These are phyloP conservation scores for Arthrobotrys conoides DNA, from an alignment of 2,329 filamentous ascomycete species.

Conservation along the genomic window DNA sequence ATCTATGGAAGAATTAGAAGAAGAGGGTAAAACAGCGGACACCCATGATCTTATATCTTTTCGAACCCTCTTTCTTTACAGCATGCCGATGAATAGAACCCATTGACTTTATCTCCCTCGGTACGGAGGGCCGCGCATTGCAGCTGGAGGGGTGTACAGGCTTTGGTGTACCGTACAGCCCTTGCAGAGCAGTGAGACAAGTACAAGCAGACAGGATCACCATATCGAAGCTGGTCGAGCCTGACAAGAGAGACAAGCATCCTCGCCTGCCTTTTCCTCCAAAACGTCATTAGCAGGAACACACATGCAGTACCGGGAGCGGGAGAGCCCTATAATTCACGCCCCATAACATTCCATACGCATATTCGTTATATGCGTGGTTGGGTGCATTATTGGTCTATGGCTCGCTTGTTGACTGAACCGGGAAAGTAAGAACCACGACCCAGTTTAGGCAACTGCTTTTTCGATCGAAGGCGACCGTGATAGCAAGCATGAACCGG, in stretches of 20 bases:
- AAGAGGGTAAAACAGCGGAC: conserved; percentile 27
- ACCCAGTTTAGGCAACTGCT: conserved; percentile 57
- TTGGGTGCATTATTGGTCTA: conserved; percentile 36
- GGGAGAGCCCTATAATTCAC: conserved; percentile 30
- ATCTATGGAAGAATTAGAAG: conserved; percentile 32
- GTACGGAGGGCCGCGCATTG: conserved; percentile 6
- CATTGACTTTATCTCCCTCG: conserved; percentile 6
- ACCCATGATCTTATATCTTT: conserved; percentile 51
- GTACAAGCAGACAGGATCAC: conserved; percentile 34
- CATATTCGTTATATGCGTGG: conserved; percentile 13
- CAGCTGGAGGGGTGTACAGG: conserved; percentile 7
- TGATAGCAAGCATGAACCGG: conserved; percentile 41
- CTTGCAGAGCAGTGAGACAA: conserved; percentile 30
- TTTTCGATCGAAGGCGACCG: conserved; percentile 23
- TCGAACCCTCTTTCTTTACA: conserved; percentile 8
- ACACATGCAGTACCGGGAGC: conserved; percentile 41
- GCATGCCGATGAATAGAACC: background rate
- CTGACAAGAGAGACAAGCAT: conserved; percentile 35
- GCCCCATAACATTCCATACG: conserved; percentile 6
- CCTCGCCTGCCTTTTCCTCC: conserved; percentile 51
- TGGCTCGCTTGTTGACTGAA: conserved; percentile 48
- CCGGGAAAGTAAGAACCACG: conserved; percentile 44
- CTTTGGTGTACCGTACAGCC: conserved; percentile 30
- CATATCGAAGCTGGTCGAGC: conserved; percentile 23
- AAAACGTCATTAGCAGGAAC: conserved; percentile 37